phyloP scores from a whole-genome alignment of 345 rosid genomes.

The Camelina neglecta region DNA sequence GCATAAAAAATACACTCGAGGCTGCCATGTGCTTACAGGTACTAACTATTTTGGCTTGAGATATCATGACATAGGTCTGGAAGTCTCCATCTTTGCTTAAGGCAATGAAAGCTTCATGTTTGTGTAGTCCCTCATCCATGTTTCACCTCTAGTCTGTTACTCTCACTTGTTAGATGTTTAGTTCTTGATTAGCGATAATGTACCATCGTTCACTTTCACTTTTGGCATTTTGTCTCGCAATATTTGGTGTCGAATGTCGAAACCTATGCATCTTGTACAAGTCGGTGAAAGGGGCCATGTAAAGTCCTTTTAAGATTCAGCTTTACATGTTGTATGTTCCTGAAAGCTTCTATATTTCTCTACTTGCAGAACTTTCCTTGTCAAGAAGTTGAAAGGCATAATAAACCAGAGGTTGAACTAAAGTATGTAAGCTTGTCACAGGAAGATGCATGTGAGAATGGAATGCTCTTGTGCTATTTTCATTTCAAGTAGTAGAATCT shows the following conservation, averaged over 20 bases:
- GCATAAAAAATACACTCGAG: conserved; percentile 90
- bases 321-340: conserved; percentile 15
- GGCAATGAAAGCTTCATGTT: conserved; percentile 6
- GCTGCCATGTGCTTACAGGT: conserved; percentile 98
- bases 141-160: conserved; percentile 26
- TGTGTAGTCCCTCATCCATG: conserved; percentile 11
- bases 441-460: conserved; percentile 40
- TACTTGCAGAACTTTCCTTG: conserved; percentile 91
- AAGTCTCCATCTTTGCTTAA: conserved; percentile 13
- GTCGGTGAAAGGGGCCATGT: conserved; percentile 10
- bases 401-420: conserved; percentile 98
- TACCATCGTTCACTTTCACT: conserved; percentile 9
- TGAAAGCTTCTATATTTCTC: conserved; percentile 29
- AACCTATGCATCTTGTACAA: conserved; percentile 16
- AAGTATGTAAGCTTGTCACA: conserved; percentile 64
- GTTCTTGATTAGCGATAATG: conserved; percentile 3
- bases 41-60: not conserved
- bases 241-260: not conserved
- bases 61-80: not conserved
- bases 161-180: conserved; percentile 1
- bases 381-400: conserved; percentile 99
- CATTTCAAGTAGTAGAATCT: conserved; percentile 32
- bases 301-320: conserved; percentile 20
- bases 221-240: not conserved
- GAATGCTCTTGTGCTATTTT: conserved; percentile 25